Evolutionary conservation across 2,329 filamentous ascomycete species (phyloP).

Genomic region (Tolypocladium ovalisporum): DNA sequence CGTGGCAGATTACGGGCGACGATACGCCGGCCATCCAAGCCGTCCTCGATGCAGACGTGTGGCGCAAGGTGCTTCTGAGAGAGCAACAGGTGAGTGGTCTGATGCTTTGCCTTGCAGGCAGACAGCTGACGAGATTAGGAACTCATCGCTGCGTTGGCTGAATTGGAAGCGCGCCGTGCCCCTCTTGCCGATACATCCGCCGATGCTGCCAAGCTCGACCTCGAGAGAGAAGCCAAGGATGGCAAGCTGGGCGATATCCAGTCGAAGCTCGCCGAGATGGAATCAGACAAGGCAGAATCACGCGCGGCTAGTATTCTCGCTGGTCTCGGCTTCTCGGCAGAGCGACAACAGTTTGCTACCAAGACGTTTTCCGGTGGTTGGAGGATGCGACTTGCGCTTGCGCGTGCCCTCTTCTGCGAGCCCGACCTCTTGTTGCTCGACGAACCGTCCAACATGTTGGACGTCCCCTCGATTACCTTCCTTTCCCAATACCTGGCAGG

Average conservation of each 20-base stretch:
- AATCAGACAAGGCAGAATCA: conserved; percentile 95
- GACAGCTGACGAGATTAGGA: conserved; percentile 33
- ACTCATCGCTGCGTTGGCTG: conserved; percentile 64
- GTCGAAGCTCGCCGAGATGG: conserved; percentile 90
- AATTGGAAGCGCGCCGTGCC: conserved; percentile 66
- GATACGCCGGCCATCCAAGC: conserved; percentile 92
- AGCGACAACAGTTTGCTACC: conserved; percentile 84
- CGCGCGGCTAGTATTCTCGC: conserved; percentile 92
- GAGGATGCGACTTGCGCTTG: conserved; percentile 94
- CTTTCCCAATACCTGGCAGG: conserved; percentile 87
- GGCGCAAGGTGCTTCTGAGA: conserved; percentile 86
- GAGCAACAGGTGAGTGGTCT: conserved; percentile 63
- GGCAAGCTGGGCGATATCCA: conserved; percentile 87
- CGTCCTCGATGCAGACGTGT: conserved; percentile 93
- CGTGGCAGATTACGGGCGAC: conserved; percentile 70
- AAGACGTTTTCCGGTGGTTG: conserved; percentile 99
- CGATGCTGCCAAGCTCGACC: conserved; percentile 76
- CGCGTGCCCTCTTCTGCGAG: conserved; percentile 93
- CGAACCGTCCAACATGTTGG: conserved; percentile 99
- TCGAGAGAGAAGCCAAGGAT: conserved; percentile 82
- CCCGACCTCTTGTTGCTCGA: conserved; percentile 92
- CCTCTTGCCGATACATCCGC: conserved; percentile 83
- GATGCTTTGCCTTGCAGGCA: conserved; percentile 2
- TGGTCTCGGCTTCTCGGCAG: conserved; percentile 89
- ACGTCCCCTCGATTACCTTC: conserved; percentile 99